These are phyloP conservation scores for Lipomyces starkeyi DNA, from an alignment of 805 yeast genomes.

Conservation along the genomic window DNA sequence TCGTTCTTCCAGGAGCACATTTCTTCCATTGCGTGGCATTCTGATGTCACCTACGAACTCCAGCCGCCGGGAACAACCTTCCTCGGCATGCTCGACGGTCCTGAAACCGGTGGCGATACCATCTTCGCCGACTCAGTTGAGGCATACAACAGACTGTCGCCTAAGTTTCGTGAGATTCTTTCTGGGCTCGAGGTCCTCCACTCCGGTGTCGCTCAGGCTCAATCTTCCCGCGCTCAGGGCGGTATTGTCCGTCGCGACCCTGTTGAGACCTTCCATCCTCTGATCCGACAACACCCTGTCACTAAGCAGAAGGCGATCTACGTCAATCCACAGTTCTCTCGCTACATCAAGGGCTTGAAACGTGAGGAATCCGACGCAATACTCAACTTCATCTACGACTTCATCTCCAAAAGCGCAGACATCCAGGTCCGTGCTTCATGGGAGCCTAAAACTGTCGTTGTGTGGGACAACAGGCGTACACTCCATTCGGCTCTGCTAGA, in stretches of 20 bases:
- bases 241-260: conserved; percentile 58
- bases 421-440: conserved; percentile 59
- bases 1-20: conserved; percentile 39
- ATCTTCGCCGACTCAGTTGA: conserved; percentile 72
- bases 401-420: conserved; percentile 55
- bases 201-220: conserved; percentile 61
- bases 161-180: conserved; percentile 62
- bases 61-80: conserved; percentile 77
- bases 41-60: conserved; percentile 74
- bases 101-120: conserved; percentile 78
- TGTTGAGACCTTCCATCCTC: conserved; percentile 55
- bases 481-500: conserved; percentile 59
- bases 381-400: conserved; percentile 59
- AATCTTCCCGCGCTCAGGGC: conserved; percentile 47
- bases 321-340: conserved; percentile 56
- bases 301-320: conserved; percentile 55
- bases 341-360: conserved; percentile 73
- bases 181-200: conserved; percentile 70
- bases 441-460: conserved; percentile 58
- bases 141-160: conserved; percentile 74
- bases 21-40: conserved; percentile 60
- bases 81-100: conserved; percentile 65
- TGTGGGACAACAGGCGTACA: conserved; percentile 61
- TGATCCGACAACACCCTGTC: conserved; percentile 58
- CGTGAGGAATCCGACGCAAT: conserved; percentile 70